These are phyloP conservation scores for Phytophthora sp. DNA, from an alignment of 352 stramenopile genomes.

Conservation along the genomic window DNA sequence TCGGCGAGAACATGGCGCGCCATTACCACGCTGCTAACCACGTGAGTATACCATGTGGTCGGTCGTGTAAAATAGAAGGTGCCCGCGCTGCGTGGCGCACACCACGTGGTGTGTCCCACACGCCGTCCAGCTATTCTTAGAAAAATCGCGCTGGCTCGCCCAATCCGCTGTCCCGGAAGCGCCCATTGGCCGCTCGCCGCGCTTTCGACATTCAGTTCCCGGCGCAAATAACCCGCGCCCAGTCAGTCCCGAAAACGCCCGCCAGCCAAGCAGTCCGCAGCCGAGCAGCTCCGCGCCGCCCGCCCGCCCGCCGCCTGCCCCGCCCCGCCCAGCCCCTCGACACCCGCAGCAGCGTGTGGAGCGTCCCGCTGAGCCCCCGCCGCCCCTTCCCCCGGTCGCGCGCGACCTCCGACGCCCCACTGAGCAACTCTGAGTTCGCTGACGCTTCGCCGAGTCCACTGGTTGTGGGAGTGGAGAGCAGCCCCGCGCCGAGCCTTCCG, in stretches of 20 bases:
- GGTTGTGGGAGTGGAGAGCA: constrained; percentile 55
- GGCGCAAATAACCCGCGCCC: background rate
- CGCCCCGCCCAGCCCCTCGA: background rate
- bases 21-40: constrained; percentile 2
- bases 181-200: no score
- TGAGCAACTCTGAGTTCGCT: constrained; percentile 54
- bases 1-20: no score
- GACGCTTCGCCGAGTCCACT: constrained; percentile 45
- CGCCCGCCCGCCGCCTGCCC: background rate
- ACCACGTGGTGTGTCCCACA: constrained; percentile 5
- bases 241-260: constrained; percentile 37
- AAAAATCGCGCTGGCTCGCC: background rate
- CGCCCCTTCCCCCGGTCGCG: constrained; percentile 10
- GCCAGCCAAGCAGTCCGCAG: constrained; percentile 31
- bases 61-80: constrained; percentile 6
- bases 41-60: constrained; percentile 16
- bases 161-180: no score
- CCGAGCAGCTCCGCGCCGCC: constrained; percentile 9
- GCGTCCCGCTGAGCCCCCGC: constrained; percentile 1
- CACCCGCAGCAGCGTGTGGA: background rate
- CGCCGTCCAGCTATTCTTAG: background rate
- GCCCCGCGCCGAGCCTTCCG: constrained; percentile 24
- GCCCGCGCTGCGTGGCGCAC: background rate
- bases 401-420: constrained; percentile 14
- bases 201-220: constrained; percentile 17